Conservation (phyloP, 345 rosid genomes). For the Pugionium cornutum region DNA sequence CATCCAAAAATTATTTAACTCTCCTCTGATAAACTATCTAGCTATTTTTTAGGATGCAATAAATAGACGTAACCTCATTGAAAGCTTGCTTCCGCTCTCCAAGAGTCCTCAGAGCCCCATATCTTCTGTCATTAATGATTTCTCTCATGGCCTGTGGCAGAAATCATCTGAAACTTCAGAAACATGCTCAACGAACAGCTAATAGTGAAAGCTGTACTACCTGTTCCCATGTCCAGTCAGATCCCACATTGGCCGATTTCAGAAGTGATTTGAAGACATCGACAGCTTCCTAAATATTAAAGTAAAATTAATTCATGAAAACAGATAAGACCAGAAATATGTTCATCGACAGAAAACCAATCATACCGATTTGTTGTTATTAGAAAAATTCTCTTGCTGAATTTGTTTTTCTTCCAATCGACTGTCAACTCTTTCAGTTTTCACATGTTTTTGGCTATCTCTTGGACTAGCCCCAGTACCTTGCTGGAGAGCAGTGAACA, state of each 20-base stretch:
- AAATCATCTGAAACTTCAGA: constrained; percentile 35
- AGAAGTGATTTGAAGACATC: constrained; percentile 81
- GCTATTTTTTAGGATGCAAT: not conserved
- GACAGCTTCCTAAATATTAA: constrained; percentile 64
- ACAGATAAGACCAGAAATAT: constrained; percentile 24
- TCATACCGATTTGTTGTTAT: constrained; percentile 68
- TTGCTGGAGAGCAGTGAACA: constrained; percentile 37
- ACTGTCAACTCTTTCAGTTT: constrained; percentile 47
- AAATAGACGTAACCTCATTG: constrained; percentile 62
- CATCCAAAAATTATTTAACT: constrained; percentile 11
- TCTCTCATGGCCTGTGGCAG: constrained; percentile 75
- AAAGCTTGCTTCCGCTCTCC: constrained; percentile 97
- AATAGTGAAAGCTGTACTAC: constrained; percentile 45
- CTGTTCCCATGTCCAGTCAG: constrained; percentile 99
- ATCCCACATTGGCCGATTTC: constrained; percentile 75
- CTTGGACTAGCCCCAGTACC: constrained; percentile 30
- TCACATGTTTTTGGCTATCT: constrained; percentile 35
- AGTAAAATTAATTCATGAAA: constrained; percentile 21
- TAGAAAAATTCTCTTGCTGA: constrained; percentile 55
- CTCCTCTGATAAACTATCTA: constrained; percentile 7
- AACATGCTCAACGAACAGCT: constrained; percentile 18
- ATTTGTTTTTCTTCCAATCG: constrained; percentile 59
- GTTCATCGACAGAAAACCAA: constrained; percentile 8
- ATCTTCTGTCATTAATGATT: constrained; percentile 85
- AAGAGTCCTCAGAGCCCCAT: constrained; percentile 86